Base-by-base conservation (phyloP, 2,329 filamentous ascomycete species). In the Cryphonectria radicalis region DNA sequence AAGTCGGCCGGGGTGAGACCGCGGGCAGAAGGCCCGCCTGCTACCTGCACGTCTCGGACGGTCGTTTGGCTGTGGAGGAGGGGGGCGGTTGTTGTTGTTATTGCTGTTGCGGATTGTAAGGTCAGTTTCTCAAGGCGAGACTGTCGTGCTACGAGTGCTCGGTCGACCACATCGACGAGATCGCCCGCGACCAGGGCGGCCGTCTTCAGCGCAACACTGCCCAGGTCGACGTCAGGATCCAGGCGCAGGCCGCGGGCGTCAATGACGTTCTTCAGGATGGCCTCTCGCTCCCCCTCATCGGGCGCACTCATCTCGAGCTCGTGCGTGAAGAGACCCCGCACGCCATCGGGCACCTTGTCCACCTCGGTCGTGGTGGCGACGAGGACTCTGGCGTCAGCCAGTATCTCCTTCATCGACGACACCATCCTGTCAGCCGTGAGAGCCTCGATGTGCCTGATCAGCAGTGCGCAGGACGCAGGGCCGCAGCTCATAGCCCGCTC, bases 351-450 rank as follows among this genome's bases (percentile, higher is more conserved):
- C 1, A 99, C 89, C 80, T 98, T 97, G 78, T 98, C 96, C 0
- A 98, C 90, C 75, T 98, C 95, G 8, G 94, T 97, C 0, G 95
- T 98, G 0, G 96, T 99, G 0, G 96, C 95, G 76, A 99, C 91
- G 35, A 99, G 83, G 2, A 98, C 93, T 69, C 96, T 87, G 3
- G 90, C 90, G 63, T 92, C 91, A n/a, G 89, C 86, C 32, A 98
- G 82, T 3, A 98, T 91, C 73, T 97, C 93, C 78, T 93, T 93
- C 78, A 99, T 86, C 0, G 94, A 93, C 4, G 92, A 88, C 25
- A 93, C 90, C 85, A 98, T 98, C 53, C 95, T 89, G 79, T 98
- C 96, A 0, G 95, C 94, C 1, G 93, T 97, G 74, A 99, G 83
- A 0, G 95, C 93, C 76, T 99, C 96, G 57, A 98, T 89, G 77